A percentile compares a stretch with the other conserved stretches of the same genome.
Evolutionary conservation across 202 grass and related monocot species (phyloP).

Genomic region (Setaria italica): DNA sequence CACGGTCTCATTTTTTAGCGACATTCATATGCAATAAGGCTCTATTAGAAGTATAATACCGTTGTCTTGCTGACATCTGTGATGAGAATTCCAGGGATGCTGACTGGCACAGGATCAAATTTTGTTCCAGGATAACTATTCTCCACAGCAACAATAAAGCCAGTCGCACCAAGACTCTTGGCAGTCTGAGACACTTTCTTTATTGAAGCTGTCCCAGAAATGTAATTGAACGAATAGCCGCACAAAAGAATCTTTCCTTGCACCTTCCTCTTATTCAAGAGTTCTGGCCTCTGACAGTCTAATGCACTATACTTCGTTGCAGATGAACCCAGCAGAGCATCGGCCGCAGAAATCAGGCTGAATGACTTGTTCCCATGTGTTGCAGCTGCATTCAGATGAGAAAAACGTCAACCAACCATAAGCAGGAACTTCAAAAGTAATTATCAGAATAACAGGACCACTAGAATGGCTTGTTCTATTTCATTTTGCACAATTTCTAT

Average conservation of each 20-base stretch:
- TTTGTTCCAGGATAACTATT: constrained; percentile 95
- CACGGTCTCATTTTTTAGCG: not conserved
- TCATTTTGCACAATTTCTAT: not conserved
- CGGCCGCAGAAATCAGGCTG: constrained; percentile 75
- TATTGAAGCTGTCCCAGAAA: constrained; percentile 97
- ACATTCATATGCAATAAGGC: constrained; percentile 8
- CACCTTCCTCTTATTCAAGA: constrained; percentile 89
- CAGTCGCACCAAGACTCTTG: constrained; percentile 81
- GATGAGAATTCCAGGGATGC: constrained; percentile 93
- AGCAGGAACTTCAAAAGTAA: not conserved
- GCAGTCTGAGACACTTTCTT: constrained; percentile 92
- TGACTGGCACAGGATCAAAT: constrained; percentile 95
- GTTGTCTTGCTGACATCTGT: constrained; percentile 83
- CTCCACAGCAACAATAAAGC: constrained; percentile 93
- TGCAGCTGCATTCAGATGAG: constrained; percentile 70
- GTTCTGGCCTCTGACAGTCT: constrained; percentile 93
- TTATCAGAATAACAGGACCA: constrained; percentile 28
- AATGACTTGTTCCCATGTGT: constrained; percentile 88
- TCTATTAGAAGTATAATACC: constrained; percentile 49
- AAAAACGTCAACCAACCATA: not conserved
- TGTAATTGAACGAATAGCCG: constrained; percentile 97
- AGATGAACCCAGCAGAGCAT: constrained; percentile 84
- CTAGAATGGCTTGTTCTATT: not conserved
- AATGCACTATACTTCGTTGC: constrained; percentile 83
- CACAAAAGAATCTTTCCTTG: constrained; percentile 93